phyloP scores from a whole-genome alignment of 2,329 filamentous ascomycete species.

The Phialophora verrucosa region DNA sequence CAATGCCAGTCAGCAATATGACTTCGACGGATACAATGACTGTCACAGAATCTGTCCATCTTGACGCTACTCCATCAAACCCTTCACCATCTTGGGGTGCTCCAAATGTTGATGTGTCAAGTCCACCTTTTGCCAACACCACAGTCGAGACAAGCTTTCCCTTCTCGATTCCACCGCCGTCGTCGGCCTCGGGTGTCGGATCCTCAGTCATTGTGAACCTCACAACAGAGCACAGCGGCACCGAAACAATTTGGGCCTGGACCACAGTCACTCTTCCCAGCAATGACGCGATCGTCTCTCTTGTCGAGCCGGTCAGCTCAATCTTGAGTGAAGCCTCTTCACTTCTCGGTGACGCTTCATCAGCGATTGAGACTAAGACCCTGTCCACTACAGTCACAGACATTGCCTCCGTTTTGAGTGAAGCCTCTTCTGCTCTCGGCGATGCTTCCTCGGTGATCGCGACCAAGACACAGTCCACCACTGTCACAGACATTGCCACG shows the following conservation, averaged over 20 bases:
- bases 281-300: not conserved
- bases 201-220: conserved; percentile 3
- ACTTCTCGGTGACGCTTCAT: not conserved
- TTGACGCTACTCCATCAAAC: conserved; percentile 1
- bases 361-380: not conserved
- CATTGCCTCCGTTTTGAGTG: conserved; percentile 5
- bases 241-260: not conserved
- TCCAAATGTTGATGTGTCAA: not conserved
- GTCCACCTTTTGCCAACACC: conserved; percentile 2
- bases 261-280: not conserved
- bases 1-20: conserved; percentile 7
- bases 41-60: not conserved
- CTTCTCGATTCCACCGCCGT: not conserved
- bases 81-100: not conserved
- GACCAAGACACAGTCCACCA: not conserved
- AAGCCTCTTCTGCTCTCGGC: not conserved
- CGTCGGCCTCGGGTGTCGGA: conserved; percentile 1
- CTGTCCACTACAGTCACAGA: not conserved
- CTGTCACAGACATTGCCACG: not conserved
- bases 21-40: conserved; percentile 1
- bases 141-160: conserved; percentile 9
- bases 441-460: not conserved
- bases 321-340: conserved; percentile 1
- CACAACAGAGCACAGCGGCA: conserved; percentile 4
- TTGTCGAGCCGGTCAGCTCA: conserved; percentile 7